These are phyloP conservation scores for Drosera spatulata DNA, from an alignment of 179 eudicot species.

Conservation along the genomic window DNA sequence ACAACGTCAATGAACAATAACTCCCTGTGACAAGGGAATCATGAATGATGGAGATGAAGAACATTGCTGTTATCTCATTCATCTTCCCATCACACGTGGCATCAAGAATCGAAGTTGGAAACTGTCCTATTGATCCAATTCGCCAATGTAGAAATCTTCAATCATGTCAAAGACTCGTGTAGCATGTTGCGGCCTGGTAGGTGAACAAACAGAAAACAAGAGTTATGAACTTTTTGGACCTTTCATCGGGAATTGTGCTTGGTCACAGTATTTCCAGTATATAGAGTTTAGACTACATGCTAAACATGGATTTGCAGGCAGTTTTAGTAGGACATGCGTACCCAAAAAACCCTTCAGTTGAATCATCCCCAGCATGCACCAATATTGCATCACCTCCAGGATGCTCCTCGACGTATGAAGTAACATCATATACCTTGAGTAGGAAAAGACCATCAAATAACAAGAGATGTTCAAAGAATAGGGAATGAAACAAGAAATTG, in stretches of 20 bases:
- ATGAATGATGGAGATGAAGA: no score
- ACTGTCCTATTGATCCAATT: constrained; percentile 34
- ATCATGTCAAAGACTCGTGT: constrained; percentile 86
- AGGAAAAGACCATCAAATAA: no score
- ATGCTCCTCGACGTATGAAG: constrained; percentile 92
- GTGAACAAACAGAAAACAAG: not conserved
- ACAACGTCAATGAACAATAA: no score
- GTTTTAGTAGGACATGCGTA: constrained; percentile 14
- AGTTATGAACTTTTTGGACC: no score
- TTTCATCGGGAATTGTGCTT: no score
- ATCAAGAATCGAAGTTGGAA: not conserved
- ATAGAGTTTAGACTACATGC: no score
- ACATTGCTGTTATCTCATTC: no score
- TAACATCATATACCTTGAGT: constrained; percentile 47
- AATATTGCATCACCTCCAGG: constrained; percentile 98
- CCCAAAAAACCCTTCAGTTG: constrained; percentile 93
- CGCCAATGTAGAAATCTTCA: constrained; percentile 82
- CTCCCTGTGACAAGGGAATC: no score
- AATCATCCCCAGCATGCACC: constrained; percentile 87
- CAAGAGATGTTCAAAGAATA: no score
- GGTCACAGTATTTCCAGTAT: no score
- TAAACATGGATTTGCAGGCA: not conserved
- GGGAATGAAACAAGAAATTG: no score
- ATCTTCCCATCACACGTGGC: no score
- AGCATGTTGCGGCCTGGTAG: constrained; percentile 86